Conservation (phyloP, 2,329 filamentous ascomycete species). For the Didymella segeticola region DNA sequence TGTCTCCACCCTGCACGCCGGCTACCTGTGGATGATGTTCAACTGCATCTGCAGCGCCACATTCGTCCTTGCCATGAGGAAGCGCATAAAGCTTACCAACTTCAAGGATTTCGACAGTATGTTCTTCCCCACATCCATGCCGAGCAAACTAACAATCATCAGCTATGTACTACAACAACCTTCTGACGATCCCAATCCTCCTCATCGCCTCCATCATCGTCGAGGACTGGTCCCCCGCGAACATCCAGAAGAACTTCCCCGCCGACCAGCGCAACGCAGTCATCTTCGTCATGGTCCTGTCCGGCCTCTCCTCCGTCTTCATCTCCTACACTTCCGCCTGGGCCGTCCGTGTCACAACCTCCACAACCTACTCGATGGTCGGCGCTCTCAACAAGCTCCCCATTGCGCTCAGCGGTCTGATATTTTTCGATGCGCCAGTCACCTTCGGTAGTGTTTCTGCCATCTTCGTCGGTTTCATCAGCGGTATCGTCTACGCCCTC, state of each 20-base stretch:
- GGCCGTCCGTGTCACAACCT: constrained; percentile 97
- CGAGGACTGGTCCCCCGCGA: constrained; percentile 90
- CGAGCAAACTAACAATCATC: constrained; percentile 19
- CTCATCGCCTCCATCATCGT: constrained; percentile 79
- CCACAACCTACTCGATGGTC: constrained; percentile 98
- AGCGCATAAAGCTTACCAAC: constrained; percentile 99
- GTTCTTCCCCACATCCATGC: constrained; percentile 47
- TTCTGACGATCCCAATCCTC: constrained; percentile 93
- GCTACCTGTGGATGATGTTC: constrained; percentile 97
- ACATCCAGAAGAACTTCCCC: constrained; percentile 89
- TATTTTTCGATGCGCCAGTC: constrained; percentile 95
- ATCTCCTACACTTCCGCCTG: constrained; percentile 99
- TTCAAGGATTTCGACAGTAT: constrained; percentile 99
- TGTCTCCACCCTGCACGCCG: constrained; percentile 88
- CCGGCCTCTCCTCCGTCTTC: constrained; percentile 90
- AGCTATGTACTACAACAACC: constrained; percentile 99
- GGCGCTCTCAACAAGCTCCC: constrained; percentile 98
- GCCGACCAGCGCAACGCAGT: constrained; percentile 78
- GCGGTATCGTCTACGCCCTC: constrained; percentile 87
- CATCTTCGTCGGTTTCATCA: constrained; percentile 89
- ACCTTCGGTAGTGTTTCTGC: constrained; percentile 91
- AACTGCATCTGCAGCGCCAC: constrained; percentile 95
- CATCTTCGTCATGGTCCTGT: constrained; percentile 89
- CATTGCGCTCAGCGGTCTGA: constrained; percentile 86
- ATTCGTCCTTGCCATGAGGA: constrained; percentile 92